Conservation (phyloP, 2,329 filamentous ascomycete species). For the Didymella pomorum region DNA sequence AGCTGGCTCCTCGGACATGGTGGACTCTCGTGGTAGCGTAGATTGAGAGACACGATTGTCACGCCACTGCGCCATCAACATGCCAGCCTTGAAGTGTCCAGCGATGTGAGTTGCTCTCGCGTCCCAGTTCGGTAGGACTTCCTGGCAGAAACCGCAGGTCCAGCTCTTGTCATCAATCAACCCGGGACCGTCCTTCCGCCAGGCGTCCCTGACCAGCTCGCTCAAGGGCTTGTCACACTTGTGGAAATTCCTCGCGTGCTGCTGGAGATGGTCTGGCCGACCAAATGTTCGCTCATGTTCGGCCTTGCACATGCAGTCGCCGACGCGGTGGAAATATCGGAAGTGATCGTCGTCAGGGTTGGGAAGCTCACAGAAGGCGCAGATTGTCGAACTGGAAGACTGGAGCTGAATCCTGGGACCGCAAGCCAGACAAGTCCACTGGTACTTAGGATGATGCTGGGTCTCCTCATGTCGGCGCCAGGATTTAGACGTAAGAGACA, state of each 20-base stretch:
- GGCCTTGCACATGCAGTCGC: conserved; percentile 40
- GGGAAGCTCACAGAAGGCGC: conserved; percentile 41
- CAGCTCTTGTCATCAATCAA: conserved; percentile 30
- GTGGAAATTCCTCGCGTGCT: conserved; percentile 48
- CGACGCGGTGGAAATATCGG: conserved; percentile 37
- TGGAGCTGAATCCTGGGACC: conserved; percentile 33
- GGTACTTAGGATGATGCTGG: conserved; percentile 44
- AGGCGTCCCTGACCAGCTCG: conserved; percentile 38
- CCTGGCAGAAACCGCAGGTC: conserved; percentile 45
- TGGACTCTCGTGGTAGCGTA: neutral
- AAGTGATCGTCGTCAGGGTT: conserved; percentile 45
- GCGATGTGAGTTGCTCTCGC: conserved; percentile 44
- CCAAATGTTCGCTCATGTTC: conserved; percentile 43
- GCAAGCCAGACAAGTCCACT: conserved; percentile 46
- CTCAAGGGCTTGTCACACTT: conserved; percentile 26
- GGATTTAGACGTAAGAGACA: conserved; percentile 42
- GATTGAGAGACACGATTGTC: neutral
- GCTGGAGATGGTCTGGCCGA: conserved; percentile 45
- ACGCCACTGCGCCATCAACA: conserved; percentile 42
- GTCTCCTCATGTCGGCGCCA: conserved; percentile 51
- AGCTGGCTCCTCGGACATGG: neutral
- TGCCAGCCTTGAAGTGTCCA: conserved; percentile 44
- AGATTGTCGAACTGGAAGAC: conserved; percentile 24
- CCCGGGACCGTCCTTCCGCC: conserved; percentile 35
- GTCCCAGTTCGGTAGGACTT: conserved; percentile 39